A percentile compares a stretch with the other conserved stretches of the same genome.
These are phyloP conservation scores for Vaccinium myrtillus DNA, from an alignment of 148 eudicot genomes.

Conservation along the genomic window DNA sequence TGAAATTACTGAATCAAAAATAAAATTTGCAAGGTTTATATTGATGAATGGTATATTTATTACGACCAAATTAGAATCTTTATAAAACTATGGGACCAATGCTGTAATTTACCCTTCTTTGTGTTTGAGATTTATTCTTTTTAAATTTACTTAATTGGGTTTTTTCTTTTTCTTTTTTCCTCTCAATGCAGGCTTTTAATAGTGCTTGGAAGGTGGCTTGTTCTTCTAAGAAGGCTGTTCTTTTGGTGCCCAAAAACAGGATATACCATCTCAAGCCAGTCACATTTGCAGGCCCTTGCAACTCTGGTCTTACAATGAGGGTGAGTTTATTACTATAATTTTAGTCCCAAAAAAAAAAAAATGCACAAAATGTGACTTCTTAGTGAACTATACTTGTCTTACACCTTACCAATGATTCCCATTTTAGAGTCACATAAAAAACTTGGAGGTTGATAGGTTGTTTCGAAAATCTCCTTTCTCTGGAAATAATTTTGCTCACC, in stretches of 20 bases:
- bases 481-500: neutral
- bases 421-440: neutral
- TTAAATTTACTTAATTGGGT: neutral
- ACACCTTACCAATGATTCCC: neutral
- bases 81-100: too few species aligned
- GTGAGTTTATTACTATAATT: conserved; percentile 24
- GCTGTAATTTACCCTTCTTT: too few species aligned
- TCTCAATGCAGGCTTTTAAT: conserved; percentile 52
- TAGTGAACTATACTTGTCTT: neutral
- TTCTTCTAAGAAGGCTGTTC: conserved; percentile 31
- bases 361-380: neutral
- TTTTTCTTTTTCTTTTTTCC: neutral
- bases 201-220: conserved; percentile 78
- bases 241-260: conserved; percentile 57
- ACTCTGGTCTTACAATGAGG: conserved; percentile 37
- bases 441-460: neutral
- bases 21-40: too few species aligned
- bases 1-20: too few species aligned
- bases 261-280: conserved; percentile 62
- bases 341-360: neutral
- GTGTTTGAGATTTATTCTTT: neutral
- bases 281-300: conserved; percentile 74
- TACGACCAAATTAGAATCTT: too few species aligned
- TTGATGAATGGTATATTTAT: too few species aligned
- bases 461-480: neutral